Base-by-base conservation (phyloP, 805 yeast genomes). In the Lachancea waltii region DNA sequence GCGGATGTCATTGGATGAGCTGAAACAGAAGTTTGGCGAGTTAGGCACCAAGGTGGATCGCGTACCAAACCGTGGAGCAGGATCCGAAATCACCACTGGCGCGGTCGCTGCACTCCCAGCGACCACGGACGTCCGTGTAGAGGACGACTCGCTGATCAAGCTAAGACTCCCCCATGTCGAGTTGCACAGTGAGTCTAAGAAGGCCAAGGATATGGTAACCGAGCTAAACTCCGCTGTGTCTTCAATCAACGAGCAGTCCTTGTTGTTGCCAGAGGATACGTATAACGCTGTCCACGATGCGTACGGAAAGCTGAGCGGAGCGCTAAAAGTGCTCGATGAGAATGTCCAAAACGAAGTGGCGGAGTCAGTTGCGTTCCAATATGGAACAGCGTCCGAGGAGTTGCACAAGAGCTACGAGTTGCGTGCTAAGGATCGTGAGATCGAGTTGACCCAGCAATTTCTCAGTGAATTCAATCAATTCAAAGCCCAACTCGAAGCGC, bases 391-490 rank as follows among this genome's bases (percentile, higher is more conserved):
- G 8, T 24, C 50, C 5, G 37, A 38, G n/a, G 43, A 42, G 3
- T 43, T 62, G 23, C 53, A 55, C 33, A 41, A 43, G 2, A 44
- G 54, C 21, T 55, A 49, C 36, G 49, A 46, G 15, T 36, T 48
- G 13, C 41, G 51, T 31, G 29, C 60, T 11, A 43, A 52, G 14
- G 56, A 56, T 18, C 63, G 77, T 54, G 77, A 81, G 62, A 66
- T 72, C 42, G 75, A 72, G 33, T 59, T 80, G 45, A 71, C 83
- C n/a, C 67, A 68, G 38, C 69, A 72, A 39, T 75, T 82, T 58
- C 67, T 77, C 50, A 60, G 68, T 29, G 79, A 82, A 49, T 79
- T 81, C 53, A 74, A 74, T 42, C 56, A 60, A n/a, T 82, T 79
- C 50, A 79, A 82, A 53, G 53, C 67, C 34, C 72, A 71, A 40